Conservation (phyloP, 164 flowering plant species). For the Vitis labrusca region DNA sequence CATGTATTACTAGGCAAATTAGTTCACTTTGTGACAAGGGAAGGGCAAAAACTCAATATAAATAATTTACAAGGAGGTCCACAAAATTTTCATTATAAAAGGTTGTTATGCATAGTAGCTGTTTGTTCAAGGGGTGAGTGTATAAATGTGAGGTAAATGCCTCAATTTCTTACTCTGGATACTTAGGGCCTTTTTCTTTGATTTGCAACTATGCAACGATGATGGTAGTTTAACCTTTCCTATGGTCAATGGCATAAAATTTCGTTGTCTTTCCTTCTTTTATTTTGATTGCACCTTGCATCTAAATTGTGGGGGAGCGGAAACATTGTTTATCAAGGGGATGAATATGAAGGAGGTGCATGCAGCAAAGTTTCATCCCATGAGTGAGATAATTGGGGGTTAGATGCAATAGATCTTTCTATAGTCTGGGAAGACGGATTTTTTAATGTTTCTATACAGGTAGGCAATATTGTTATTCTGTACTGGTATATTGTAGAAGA, state of each 20-base stretch:
- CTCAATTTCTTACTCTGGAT: too few species aligned
- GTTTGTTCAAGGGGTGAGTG: neutral
- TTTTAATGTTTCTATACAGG: constrained; percentile 40
- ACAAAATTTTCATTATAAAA: too few species aligned
- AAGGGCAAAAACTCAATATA: too few species aligned
- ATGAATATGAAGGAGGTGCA: constrained; percentile 9
- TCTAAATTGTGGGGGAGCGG: constrained; percentile 47
- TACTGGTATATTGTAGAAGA: neutral
- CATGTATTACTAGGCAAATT: too few species aligned
- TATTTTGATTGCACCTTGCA: neutral
- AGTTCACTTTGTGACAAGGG: too few species aligned
- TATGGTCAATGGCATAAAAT: neutral
- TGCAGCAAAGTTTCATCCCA: constrained; percentile 4
- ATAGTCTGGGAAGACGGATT: constrained; percentile 34
- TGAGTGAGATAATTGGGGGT: constrained; percentile 16
- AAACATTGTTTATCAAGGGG: constrained; percentile 14
- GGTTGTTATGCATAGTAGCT: too few species aligned
- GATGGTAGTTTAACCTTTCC: too few species aligned
- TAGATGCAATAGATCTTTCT: constrained; percentile 8
- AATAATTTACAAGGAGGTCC: too few species aligned
- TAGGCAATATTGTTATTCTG: neutral
- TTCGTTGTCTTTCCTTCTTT: too few species aligned
- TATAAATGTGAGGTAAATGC: neutral
- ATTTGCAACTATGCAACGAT: too few species aligned
- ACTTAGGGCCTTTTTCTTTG: too few species aligned